A percentile compares a stretch with the other conserved stretches of the same genome.
phyloP scores from a whole-genome alignment of 257 asterid genomes.

The Penstemon barbatus region DNA sequence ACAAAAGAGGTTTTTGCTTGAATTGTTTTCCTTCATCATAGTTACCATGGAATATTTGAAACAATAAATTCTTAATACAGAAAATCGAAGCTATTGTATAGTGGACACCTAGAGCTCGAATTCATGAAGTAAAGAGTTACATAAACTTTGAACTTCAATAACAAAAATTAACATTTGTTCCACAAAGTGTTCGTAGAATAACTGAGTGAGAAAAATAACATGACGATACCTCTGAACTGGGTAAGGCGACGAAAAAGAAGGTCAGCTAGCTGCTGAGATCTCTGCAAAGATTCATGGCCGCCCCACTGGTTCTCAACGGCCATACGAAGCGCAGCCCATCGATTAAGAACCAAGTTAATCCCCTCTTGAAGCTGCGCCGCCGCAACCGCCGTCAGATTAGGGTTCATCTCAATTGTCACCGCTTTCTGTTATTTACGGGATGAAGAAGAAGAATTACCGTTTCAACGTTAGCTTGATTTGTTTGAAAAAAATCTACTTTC shows the following conservation, averaged over 20 bases:
- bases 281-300: slow-evolving; percentile 55
- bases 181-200: not conserved
- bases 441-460: no score
- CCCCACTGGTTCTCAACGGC: slow-evolving; percentile 77
- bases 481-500: no score
- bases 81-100: not conserved
- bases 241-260: slow-evolving; percentile 44
- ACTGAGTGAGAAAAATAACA: not conserved
- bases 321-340: slow-evolving; percentile 76
- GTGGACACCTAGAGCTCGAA: not conserved
- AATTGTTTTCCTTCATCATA: no score
- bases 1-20: not conserved
- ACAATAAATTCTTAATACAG: no score
- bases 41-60: no score
- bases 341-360: slow-evolving; percentile 46
- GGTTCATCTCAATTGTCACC: slow-evolving; percentile 22
- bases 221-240: slow-evolving; percentile 52
- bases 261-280: slow-evolving; percentile 44
- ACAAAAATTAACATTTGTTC: not conserved
- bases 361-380: slow-evolving; percentile 56
- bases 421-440: not conserved
- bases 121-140: not conserved
- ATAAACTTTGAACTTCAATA: not conserved
- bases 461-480: no score
- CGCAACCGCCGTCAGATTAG: slow-evolving; percentile 56